phyloP scores from a whole-genome alignment of 1,139 yeast genomes.

The Debaryomyces udenii region DNA sequence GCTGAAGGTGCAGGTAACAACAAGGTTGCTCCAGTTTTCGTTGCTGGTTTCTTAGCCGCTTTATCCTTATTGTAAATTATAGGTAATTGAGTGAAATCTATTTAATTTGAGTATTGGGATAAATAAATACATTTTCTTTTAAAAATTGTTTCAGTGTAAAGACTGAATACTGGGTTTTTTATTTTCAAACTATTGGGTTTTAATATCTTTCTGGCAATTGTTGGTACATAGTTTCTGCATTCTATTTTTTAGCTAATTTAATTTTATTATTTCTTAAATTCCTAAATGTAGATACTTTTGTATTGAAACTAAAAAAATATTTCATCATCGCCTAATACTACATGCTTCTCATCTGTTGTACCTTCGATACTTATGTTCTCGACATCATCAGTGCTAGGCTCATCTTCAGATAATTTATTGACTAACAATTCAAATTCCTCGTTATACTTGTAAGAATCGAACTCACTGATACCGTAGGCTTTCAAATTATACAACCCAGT shows the following conservation, averaged over 20 bases:
- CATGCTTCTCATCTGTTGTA: slow-evolving; percentile 3
- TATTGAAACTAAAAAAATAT: slow-evolving; percentile 3
- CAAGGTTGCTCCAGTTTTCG: slow-evolving; percentile 17
- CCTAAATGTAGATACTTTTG: neutral
- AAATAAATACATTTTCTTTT: slow-evolving; percentile 2
- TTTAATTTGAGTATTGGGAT: slow-evolving; percentile 2
- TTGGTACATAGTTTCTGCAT: slow-evolving; percentile 10
- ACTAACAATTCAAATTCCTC: slow-evolving; percentile 29
- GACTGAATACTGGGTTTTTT: slow-evolving; percentile 1
- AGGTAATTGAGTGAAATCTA: neutral
- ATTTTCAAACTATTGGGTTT: slow-evolving; percentile 6
- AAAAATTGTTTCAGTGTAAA: neutral
- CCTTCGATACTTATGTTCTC: neutral
- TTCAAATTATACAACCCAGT: slow-evolving; percentile 34
- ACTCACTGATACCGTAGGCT: slow-evolving; percentile 44
- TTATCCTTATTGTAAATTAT: slow-evolving; percentile 14
- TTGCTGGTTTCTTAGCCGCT: slow-evolving; percentile 18
- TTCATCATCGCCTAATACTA: slow-evolving; percentile 6
- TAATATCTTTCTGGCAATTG: slow-evolving; percentile 5
- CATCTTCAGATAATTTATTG: slow-evolving; percentile 19
- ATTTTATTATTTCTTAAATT: slow-evolving; percentile 9
- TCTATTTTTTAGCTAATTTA: slow-evolving; percentile 4
- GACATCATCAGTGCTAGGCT: neutral
- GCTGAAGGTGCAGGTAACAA: slow-evolving; percentile 14
- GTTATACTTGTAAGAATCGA: slow-evolving; percentile 29